Evolutionary conservation across 371 early-diverging fungal genomes (phyloP), one percentile per base, ranked within the genome.

Genomic region (Mortierella sp.): DNA sequence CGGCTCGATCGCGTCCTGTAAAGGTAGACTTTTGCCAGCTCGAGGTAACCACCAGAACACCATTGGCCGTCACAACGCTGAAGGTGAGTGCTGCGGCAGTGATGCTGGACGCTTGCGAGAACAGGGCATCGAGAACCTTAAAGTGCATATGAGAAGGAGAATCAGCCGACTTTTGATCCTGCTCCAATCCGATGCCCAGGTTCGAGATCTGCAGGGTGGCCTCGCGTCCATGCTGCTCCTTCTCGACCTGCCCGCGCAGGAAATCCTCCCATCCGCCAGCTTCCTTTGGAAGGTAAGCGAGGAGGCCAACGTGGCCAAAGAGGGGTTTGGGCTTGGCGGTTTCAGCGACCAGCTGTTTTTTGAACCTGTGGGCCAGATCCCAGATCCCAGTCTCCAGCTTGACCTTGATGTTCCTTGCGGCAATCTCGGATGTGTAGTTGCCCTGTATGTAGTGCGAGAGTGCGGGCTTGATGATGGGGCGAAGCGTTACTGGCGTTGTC

Each of bases 11-110:
- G 1, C 81, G 72, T 14, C 72, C 69, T 8, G 43, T 28, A 28
- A 84, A 84, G 9, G 81, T 53, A 1, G 81, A 44, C 73, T 75
- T 72, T 75, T 84, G 84, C 84, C 84, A 84, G 4, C 76, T 80
- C 0, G 51, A 69, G 1, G 71, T 74, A 5, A 80, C 44, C 0
- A 75, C 48, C 9, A 84, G 70, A 44, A 78, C 53, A 11, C 80
- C 75, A 54, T 80, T 80, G 5, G 81, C 84, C 0, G 84, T 84
- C 13, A 76, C 77, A 0, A 73, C 84, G 48, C 40, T 75, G 31
- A 80, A 61, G 1, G 70, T 72, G 53, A 84, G 28, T 0, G 81
- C 71, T 5, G 76, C 50, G 53, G 70, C 37, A 13, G 72, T 75
- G 0, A 55, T 55, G 24, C 54, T 64, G n/a, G 71, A 70, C 10